Evolutionary conservation across 257 asterid species (phyloP), one percentile per base, ranked within the genome.

Genomic region (Primulina tabacum): DNA sequence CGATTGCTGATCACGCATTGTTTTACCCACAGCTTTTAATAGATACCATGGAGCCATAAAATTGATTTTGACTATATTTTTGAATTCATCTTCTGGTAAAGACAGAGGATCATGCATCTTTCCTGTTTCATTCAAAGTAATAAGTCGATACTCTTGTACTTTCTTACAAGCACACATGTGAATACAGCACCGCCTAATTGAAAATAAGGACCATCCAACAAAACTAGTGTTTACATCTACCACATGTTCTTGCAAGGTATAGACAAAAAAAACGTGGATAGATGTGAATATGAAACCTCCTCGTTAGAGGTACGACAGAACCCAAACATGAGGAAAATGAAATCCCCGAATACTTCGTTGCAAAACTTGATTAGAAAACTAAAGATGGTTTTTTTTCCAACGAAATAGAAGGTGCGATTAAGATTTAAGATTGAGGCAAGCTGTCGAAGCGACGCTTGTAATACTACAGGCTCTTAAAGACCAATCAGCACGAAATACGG

Each of bases 21-120:
- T 71, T 75, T 75, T 81, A 28, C 90, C 90, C 65, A 85, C 90
- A 12, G 87, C 87, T 85, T 93, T 87, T 80, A 93, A 20, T 33
- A 93, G 85, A 86, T 89, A 87, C 99, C 99, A 93, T 14, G 87
- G 80, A 47, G 90, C 83, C 87, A 83, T 90, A 64, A 93, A 90
- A 71, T 93, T 90, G 74, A 73, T 75, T 77, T 79, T 86, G 30
- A 85, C 87, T 40, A 82, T 89, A 89, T 90, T 89, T 69, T 84
- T 89, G 83, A 89, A 90, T 75, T 93, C 96, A 38, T 52, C 77
- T 75, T 87, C 96, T 5, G 77, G 58, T 74, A 93, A 72, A 52
- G 85, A 69, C 76, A 90, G 84, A 24, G 94, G 88, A 73, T 86
- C 90, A 67, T 81, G 92, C 89, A 93, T 87, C 86, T 90, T 90